Percentiles rank a stretch among this genome's conserved stretches.
Conservation (phyloP, 495 filamentous ascomycete genomes). For the Xylaria palmicola region DNA sequence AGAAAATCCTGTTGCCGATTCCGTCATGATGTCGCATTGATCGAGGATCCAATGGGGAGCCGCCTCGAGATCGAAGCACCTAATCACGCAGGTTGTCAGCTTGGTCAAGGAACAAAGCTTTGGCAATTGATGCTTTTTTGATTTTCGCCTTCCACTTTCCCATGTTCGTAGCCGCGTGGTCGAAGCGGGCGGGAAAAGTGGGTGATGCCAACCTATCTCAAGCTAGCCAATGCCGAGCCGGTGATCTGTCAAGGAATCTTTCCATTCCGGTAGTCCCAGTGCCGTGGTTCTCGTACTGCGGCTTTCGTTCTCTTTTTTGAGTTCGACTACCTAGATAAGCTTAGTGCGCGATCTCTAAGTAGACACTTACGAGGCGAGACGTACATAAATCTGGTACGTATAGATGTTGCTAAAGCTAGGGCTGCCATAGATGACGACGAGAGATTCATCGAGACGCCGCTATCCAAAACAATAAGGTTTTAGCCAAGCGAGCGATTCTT, state of each 20-base stretch:
- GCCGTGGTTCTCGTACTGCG: background rate
- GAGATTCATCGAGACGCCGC: too few species aligned
- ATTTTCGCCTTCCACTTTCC: background rate
- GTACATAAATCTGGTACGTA: too few species aligned
- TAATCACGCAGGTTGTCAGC: background rate
- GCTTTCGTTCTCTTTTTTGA: too few species aligned
- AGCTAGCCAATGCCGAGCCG: constrained; percentile 1
- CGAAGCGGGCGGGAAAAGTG: background rate
- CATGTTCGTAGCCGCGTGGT: background rate
- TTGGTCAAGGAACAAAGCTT: too few species aligned
- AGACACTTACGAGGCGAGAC: too few species aligned
- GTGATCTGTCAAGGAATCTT: background rate
- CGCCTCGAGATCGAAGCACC: background rate
- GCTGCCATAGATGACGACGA: too few species aligned
- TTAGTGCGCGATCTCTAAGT: too few species aligned
- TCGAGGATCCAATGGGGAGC: background rate
- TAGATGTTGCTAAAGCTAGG: too few species aligned
- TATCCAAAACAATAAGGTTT: too few species aligned
- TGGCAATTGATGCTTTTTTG: background rate
- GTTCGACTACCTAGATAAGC: too few species aligned
- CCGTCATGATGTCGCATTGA: background rate
- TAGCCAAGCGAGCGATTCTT: too few species aligned
- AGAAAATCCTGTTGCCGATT: background rate
- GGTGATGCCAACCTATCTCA: background rate
- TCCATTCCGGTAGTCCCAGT: background rate